Evolutionary conservation across 1,139 yeast species (phyloP), one percentile per base, ranked within the genome.

Genomic region (Spathaspora sp.): DNA sequence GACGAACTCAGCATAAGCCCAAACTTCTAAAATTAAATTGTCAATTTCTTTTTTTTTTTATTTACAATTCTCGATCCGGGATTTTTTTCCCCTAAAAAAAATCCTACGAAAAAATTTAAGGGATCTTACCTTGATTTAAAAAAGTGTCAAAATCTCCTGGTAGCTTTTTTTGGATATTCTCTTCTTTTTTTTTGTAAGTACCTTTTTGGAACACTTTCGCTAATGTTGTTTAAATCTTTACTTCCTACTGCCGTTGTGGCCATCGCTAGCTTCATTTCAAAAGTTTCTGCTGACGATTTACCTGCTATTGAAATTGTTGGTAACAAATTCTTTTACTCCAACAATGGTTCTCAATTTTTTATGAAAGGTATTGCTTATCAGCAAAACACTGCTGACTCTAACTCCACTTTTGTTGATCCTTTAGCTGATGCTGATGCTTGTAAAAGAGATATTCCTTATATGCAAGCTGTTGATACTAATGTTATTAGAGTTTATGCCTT

Each of bases 381-480:
- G 58, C 72, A 70, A 53, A 67, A 74, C 51, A 63, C 72, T 27
- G 66, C 62, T 36, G 70, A 65, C 51, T 73, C 56, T 24, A 71
- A 81, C 2, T 46, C 38, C 3, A 72, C 84, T 54, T 86, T 89
- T 40, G 63, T 70, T 43, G 89, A 89, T 68, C 96, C 91, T 10
- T 74, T 90, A 47, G 82, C 93, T 16, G 86, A 89, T 57, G 76
- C 77, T 10, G 82, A 78, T 23, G 71, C 77, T 39, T 88, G 97
- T 78, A 70, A 80, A 56, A 84, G 97, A 69, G 98, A 91, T 66
- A 78, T 89, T 56, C 84, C 86, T 51, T 82, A 82, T 60, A 72
- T 85, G 62, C 71, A 78, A 65, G 80, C 77, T 47, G 67, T 84
- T 44, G 72, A 78, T 49, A 81, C 89, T 52, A 85, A 86, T 59